A percentile compares a stretch with the other conserved stretches of the same genome.
Evolutionary conservation across 495 filamentous ascomycete genomes (phyloP).

Genomic region (Annulohypoxylon maeteangense): DNA sequence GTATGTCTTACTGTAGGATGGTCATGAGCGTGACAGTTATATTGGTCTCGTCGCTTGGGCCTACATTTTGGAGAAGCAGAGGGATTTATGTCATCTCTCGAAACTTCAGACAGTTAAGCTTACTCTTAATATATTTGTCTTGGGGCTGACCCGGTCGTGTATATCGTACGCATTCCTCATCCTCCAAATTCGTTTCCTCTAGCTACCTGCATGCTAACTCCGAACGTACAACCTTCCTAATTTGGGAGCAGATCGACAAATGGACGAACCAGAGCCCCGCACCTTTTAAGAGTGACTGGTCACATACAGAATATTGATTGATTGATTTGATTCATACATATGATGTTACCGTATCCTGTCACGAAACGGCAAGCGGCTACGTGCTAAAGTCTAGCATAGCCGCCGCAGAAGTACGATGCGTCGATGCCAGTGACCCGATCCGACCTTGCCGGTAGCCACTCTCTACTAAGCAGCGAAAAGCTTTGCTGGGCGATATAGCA

Average conservation of each 20-base stretch:
- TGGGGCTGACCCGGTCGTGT: not conserved
- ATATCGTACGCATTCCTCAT: not conserved
- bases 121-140: slow-evolving; percentile 21
- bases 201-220: slow-evolving; percentile 11
- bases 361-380: slow-evolving; percentile 19
- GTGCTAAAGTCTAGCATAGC: slow-evolving; percentile 9
- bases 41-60: not conserved
- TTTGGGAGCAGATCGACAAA: slow-evolving; percentile 29
- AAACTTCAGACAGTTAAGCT: not conserved
- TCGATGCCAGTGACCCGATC: slow-evolving; percentile 11
- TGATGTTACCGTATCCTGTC: slow-evolving; percentile 22
- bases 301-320: slow-evolving; percentile 12
- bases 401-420: no score
- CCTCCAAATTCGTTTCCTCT: not conserved
- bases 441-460: slow-evolving; percentile 15
- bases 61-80: not conserved
- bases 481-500: not conserved
- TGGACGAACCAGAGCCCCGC: slow-evolving; percentile 33
- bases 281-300: slow-evolving; percentile 12
- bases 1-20: not conserved
- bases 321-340: no score
- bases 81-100: not conserved
- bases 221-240: slow-evolving; percentile 33
- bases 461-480: not conserved
- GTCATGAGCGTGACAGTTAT: not conserved